Evolutionary conservation across 2,329 filamentous ascomycete genomes (phyloP).

Genomic region (Dissoconium aciculare): DNA sequence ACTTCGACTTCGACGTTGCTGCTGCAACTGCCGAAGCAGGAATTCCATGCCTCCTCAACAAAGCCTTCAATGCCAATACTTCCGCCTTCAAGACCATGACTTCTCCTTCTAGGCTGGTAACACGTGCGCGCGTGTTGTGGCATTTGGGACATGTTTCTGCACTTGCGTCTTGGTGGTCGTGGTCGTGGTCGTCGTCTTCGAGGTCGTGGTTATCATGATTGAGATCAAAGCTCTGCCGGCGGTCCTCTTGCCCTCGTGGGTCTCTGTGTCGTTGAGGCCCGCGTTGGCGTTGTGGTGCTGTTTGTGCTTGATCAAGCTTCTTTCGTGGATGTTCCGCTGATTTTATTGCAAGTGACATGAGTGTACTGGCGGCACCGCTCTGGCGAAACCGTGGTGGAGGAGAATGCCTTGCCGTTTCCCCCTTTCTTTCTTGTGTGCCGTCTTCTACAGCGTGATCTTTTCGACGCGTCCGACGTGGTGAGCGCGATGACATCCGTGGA

Average conservation of each 20-base stretch:
- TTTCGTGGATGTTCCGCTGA: too few relatives aligned
- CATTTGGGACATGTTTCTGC: conserved; percentile 7
- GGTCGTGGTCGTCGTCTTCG: background rate
- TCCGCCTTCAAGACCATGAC: conserved; percentile 17
- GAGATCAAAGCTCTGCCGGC: background rate
- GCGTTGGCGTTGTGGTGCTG: background rate
- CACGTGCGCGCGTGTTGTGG: conserved; percentile 9
- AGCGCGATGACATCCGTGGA: conserved; percentile 17
- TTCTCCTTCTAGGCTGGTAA: conserved; percentile 14
- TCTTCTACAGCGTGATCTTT: too few relatives aligned
- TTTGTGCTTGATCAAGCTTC: background rate
- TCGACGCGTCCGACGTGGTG: conserved; percentile 6
- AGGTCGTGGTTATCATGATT: too few relatives aligned
- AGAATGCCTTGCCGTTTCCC: too few relatives aligned
- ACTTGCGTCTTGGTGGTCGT: background rate
- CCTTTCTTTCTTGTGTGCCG: too few relatives aligned
- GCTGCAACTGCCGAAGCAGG: too few relatives aligned
- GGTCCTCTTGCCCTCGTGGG: background rate
- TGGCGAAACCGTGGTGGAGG: background rate
- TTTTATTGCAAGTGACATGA: background rate
- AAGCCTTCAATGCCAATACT: conserved; percentile 15
- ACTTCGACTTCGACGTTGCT: too few relatives aligned
- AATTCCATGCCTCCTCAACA: conserved; percentile 14
- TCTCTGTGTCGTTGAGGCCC: background rate
- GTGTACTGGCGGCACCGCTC: background rate